Percentiles rank a stretch among this genome's conserved stretches.
Conservation (phyloP, 2,329 filamentous ascomycete genomes). For the Colletotrichum echinochloae region DNA sequence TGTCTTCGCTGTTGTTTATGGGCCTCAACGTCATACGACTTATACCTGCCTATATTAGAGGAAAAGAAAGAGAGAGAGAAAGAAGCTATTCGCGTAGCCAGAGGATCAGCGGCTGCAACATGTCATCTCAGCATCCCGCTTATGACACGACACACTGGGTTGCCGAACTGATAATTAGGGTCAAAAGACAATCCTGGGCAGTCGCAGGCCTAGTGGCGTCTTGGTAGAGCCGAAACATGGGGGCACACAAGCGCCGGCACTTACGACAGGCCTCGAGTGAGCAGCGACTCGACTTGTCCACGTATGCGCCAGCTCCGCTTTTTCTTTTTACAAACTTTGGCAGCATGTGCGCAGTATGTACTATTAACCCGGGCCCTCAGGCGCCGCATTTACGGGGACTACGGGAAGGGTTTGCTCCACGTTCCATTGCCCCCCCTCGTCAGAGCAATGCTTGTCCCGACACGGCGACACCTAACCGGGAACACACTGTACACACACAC, state of each 20-base stretch:
- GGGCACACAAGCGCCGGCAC: not conserved
- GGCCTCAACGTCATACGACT: constrained; percentile 25
- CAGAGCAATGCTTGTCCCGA: constrained; percentile 27
- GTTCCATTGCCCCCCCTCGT: constrained; percentile 6
- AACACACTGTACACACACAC: not conserved
- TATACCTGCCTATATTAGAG: not conserved
- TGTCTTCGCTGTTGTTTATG: constrained; percentile 14
- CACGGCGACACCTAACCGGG: constrained; percentile 9
- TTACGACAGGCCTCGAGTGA: not conserved
- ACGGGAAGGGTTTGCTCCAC: constrained; percentile 24
- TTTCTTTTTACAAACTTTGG: not conserved
- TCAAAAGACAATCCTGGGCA: not conserved
- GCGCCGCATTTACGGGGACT: constrained; percentile 15
- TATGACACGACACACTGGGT: constrained; percentile 6
- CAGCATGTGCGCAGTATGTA: not conserved
- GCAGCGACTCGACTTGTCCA: constrained; percentile 8
- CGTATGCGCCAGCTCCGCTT: constrained; percentile 3
- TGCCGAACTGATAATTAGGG: constrained; percentile 3
- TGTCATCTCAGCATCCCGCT: not conserved
- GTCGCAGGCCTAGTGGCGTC: not conserved
- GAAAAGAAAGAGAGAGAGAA: not conserved
- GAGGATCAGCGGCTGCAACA: constrained; percentile 5
- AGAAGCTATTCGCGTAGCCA: constrained; percentile 12
- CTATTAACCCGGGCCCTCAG: not conserved
- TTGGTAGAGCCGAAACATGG: not conserved